These are phyloP conservation scores for Claviceps sp. DNA, from an alignment of 2,329 filamentous ascomycete genomes.

Conservation along the genomic window DNA sequence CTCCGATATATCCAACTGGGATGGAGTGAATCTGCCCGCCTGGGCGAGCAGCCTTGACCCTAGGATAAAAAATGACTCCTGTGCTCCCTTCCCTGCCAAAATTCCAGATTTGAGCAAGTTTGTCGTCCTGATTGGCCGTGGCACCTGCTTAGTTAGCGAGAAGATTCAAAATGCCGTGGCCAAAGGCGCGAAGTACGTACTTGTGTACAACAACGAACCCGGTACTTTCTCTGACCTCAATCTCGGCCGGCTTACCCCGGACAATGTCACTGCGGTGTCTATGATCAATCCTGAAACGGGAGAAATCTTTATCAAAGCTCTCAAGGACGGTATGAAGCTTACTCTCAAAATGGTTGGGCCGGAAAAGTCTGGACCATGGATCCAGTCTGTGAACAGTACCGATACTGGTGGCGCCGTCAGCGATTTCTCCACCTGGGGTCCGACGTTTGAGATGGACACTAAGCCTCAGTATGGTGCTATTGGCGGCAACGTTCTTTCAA, in stretches of 20 bases:
- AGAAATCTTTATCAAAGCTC: conserved; percentile 27
- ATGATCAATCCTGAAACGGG: conserved; percentile 30
- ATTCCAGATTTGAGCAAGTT: conserved; percentile 43
- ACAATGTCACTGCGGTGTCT: conserved; percentile 20
- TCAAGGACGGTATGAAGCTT: conserved; percentile 30
- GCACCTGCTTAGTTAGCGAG: conserved; percentile 39
- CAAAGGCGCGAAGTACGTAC: conserved; percentile 44
- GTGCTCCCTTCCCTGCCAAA: conserved; percentile 34
- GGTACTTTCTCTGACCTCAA: conserved; percentile 20
- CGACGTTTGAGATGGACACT: conserved; percentile 42
- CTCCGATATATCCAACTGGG: conserved; percentile 29
- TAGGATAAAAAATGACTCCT: conserved; percentile 34
- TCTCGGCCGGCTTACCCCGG: conserved; percentile 12
- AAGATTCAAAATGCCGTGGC: conserved; percentile 40
- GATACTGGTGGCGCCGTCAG: conserved; percentile 37
- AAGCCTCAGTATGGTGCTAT: conserved; percentile 44
- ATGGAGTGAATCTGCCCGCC: conserved; percentile 31
- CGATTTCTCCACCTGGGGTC: conserved; percentile 44
- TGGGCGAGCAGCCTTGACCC: conserved; percentile 38
- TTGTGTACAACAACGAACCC: conserved; percentile 44
- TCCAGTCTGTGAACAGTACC: conserved; percentile 16
- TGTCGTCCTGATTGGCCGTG: conserved; percentile 47
- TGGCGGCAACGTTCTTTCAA: conserved; percentile 45
- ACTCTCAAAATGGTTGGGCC: conserved; percentile 28
- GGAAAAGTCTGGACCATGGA: conserved; percentile 9